Evolutionary conservation across 1,284 basidiomycete species (phyloP).

Genomic region (Austroboletus olivaceoglutinosus): DNA sequence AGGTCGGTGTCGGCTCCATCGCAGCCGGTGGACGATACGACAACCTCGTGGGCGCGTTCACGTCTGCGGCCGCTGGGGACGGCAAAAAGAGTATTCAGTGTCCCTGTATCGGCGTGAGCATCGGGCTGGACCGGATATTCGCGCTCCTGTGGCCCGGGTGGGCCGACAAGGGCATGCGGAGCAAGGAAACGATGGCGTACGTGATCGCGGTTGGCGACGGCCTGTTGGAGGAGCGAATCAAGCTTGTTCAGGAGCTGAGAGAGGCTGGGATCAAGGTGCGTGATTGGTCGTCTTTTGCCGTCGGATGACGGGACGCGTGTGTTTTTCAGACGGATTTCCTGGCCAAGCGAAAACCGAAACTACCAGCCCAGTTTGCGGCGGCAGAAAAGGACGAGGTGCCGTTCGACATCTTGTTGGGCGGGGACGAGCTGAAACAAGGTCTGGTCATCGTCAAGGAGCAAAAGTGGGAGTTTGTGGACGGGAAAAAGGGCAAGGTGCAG

Average conservation of each 20-base stretch:
- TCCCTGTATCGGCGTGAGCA: constrained; percentile 92
- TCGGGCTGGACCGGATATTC: constrained; percentile 96
- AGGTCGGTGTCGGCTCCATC: constrained; percentile 95
- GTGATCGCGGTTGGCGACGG: constrained; percentile 94
- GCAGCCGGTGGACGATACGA: constrained; percentile 98
- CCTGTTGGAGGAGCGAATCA: constrained; percentile 82
- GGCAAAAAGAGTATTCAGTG: constrained; percentile 66
- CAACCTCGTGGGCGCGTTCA: constrained; percentile 94
- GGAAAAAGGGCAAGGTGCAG: constrained; percentile 70
- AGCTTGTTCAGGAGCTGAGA: constrained; percentile 80
- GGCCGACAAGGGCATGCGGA: constrained; percentile 72
- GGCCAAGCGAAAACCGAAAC: constrained; percentile 91
- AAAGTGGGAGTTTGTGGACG: constrained; percentile 74
- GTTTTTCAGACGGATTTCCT: constrained; percentile 82
- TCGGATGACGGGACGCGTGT: neutral
- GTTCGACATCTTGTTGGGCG: constrained; percentile 88
- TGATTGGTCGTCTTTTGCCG: neutral
- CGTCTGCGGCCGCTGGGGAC: constrained; percentile 72
- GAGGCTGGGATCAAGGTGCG: constrained; percentile 85
- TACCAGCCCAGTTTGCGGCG: constrained; percentile 81
- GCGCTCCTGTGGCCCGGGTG: constrained; percentile 88
- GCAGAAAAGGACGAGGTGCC: constrained; percentile 93
- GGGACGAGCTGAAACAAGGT: constrained; percentile 81
- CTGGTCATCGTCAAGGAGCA: constrained; percentile 93
- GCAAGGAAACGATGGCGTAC: constrained; percentile 93